A percentile compares a stretch with the other conserved stretches of the same genome.
These are phyloP conservation scores for Kluyveromyces nonfermentans DNA, from an alignment of 805 yeast genomes.

Conservation along the genomic window DNA sequence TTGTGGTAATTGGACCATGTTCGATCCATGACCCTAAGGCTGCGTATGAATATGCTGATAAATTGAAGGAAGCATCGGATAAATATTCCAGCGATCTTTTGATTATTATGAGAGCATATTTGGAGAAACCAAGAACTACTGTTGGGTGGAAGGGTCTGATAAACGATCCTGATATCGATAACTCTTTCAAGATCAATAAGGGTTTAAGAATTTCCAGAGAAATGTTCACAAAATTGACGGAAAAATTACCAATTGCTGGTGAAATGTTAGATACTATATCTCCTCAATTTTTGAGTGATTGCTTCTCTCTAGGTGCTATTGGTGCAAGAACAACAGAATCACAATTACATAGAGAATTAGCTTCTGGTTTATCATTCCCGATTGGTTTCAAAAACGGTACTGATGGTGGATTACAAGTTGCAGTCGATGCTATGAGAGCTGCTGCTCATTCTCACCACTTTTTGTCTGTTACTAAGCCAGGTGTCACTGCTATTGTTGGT, in stretches of 20 bases:
- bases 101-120: slow-evolving; percentile 93
- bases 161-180: slow-evolving; percentile 94
- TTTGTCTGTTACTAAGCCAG: slow-evolving; percentile 90
- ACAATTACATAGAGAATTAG: slow-evolving; percentile 92
- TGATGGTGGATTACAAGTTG: slow-evolving; percentile 90
- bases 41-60: slow-evolving; percentile 77
- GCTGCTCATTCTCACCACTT: slow-evolving; percentile 92
- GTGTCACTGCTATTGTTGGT: slow-evolving; percentile 91
- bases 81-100: slow-evolving; percentile 65
- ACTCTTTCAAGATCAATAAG: slow-evolving; percentile 86
- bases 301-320: slow-evolving; percentile 93
- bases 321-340: slow-evolving; percentile 99
- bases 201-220: slow-evolving; percentile 86
- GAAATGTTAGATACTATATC: slow-evolving; percentile 98
- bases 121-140: slow-evolving; percentile 97
- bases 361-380: slow-evolving; percentile 95
- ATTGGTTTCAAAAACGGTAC: slow-evolving; percentile 98
- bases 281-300: slow-evolving; percentile 89
- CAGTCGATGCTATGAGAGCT: slow-evolving; percentile 88
- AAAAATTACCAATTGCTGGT: slow-evolving; percentile 83
- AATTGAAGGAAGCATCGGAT: slow-evolving; percentile 49
- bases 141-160: slow-evolving; percentile 99
- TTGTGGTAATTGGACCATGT: slow-evolving; percentile 93
- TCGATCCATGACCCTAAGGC: slow-evolving; percentile 92
- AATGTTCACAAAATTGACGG: slow-evolving; percentile 75